A percentile compares a stretch with the other conserved stretches of the same genome.
These are phyloP conservation scores for Solanum etuberosum DNA, from an alignment of 257 asterid genomes.

Conservation along the genomic window DNA sequence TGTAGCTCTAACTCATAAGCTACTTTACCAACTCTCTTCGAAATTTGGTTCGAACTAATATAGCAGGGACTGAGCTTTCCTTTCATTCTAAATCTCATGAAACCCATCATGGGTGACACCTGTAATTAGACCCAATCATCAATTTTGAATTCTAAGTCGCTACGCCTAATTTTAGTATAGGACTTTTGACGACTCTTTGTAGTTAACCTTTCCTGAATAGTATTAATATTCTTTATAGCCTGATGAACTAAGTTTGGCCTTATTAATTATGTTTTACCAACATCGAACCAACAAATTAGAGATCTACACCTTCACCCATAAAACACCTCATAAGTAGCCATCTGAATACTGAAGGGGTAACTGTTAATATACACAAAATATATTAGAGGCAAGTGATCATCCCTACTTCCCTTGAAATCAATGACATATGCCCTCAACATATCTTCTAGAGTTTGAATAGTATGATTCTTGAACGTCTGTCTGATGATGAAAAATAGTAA, in stretches of 20 bases:
- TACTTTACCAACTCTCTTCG: background rate
- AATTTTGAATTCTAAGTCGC: background rate
- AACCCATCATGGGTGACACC: background rate
- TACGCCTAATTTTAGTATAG: background rate
- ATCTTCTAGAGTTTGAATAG: background rate
- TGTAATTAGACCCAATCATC: background rate
- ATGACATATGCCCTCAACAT: background rate
- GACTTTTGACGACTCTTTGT: background rate
- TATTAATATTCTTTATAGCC: background rate
- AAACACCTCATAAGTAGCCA: too few species aligned
- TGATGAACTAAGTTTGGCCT: background rate
- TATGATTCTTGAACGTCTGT: background rate
- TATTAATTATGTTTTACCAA: background rate
- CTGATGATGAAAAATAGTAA: background rate
- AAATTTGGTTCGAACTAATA: background rate
- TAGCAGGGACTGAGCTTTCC: background rate
- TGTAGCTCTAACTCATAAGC: too few species aligned
- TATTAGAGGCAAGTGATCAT: background rate
- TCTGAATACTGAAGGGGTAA: too few species aligned
- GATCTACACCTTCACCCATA: background rate
- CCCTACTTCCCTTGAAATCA: background rate
- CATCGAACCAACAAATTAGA: background rate
- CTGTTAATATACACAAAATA: too few species aligned
- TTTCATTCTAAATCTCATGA: background rate
- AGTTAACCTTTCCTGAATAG: background rate